Percentiles rank a stretch among this genome's conserved stretches.
phyloP scores from a whole-genome alignment of 306 rosid genomes.

The Citrullus mucosospermus region DNA sequence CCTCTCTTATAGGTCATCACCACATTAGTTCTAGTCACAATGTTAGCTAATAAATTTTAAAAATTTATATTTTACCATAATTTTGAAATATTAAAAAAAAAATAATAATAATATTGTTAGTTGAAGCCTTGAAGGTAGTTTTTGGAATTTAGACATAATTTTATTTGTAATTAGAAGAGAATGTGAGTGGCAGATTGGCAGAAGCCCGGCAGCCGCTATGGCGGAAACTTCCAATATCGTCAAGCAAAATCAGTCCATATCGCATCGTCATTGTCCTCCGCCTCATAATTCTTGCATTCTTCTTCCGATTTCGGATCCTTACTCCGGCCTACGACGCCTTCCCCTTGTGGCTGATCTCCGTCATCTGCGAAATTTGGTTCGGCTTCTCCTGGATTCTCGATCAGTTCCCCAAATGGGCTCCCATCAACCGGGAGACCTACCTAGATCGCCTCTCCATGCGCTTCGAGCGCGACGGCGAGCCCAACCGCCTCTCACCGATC shows the following conservation, averaged over 20 bases:
- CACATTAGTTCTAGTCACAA: too few species aligned
- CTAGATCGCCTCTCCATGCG: slow-evolving; percentile 70
- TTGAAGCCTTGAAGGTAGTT: too few species aligned
- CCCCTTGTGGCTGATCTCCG: slow-evolving; percentile 72
- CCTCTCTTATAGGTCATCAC: too few species aligned
- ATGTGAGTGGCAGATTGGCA: slow-evolving; percentile 29
- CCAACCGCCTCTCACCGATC: slow-evolving; percentile 40
- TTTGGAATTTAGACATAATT: too few species aligned
- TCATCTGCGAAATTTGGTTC: slow-evolving; percentile 83
- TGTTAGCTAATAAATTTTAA: too few species aligned
- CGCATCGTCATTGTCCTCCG: slow-evolving; percentile 78
- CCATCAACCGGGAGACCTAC: slow-evolving; percentile 67
- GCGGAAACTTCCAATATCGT: slow-evolving; percentile 65
- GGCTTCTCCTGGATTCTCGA: slow-evolving; percentile 82
- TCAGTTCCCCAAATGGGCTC: slow-evolving; percentile 89
- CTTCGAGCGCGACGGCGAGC: slow-evolving; percentile 60
- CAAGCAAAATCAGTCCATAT: slow-evolving; percentile 78
- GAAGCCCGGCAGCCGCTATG: slow-evolving; percentile 85
- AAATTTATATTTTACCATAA: too few species aligned
- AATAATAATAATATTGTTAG: too few species aligned
- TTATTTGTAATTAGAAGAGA: neutral
- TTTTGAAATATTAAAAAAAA: too few species aligned
- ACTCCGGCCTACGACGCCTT: slow-evolving; percentile 73
- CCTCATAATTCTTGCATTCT: slow-evolving; percentile 52
- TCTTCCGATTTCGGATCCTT: slow-evolving; percentile 65